Base-by-base conservation (phyloP, 192 early-diverging fungal species). In the Powellomyces hirtus region DNA sequence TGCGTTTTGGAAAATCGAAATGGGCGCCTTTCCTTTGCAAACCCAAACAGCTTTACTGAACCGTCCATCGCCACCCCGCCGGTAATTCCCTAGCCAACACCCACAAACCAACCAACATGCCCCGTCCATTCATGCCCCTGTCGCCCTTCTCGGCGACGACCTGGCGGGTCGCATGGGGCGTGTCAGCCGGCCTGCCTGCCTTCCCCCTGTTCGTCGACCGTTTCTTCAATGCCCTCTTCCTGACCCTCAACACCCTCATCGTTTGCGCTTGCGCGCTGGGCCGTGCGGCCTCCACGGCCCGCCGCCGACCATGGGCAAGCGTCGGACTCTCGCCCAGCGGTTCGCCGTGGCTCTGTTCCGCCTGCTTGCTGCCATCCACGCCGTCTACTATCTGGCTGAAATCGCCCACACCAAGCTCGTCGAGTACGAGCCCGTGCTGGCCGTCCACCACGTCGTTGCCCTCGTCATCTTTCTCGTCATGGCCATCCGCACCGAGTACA, bases 381-480 rank as follows among this genome's bases (percentile, higher is more conserved):
- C 57, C 22, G 11, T 59, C 27, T 59, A 33, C 29, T 34, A 33
- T 10, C 6, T 59, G 10, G 30, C 35, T 8, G 57, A 59, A 24
- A 13, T 59, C 57, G 7, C 27, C 14, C 57, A 33, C 27, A 59
- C 57, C 57, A 29, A 24, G 6, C 26, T 59, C 30, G 35, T 59
- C 57, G 33, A 8, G 10, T 13, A 33, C 27, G 30, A 35, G 7
- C 57, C 57, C 57, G 10, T 35, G 10, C 7, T 59, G 57, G 57
- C 57, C 27, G 5, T 59, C 22, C 57, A 59, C 57, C 57, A 59
- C 33, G 30, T 59, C 35, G 30, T 59, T 10, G 57, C 57, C 33
- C 7, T 59, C 10, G 57, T 29, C 24, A 59, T 59, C 33, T 59
- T 59, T 59, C 40, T 42, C 40, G 40, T 42, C 40, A 42, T 53